Evolutionary conservation across 139 green algal genomes (phyloP).

Genomic region (Chlamydomonas sp.): DNA sequence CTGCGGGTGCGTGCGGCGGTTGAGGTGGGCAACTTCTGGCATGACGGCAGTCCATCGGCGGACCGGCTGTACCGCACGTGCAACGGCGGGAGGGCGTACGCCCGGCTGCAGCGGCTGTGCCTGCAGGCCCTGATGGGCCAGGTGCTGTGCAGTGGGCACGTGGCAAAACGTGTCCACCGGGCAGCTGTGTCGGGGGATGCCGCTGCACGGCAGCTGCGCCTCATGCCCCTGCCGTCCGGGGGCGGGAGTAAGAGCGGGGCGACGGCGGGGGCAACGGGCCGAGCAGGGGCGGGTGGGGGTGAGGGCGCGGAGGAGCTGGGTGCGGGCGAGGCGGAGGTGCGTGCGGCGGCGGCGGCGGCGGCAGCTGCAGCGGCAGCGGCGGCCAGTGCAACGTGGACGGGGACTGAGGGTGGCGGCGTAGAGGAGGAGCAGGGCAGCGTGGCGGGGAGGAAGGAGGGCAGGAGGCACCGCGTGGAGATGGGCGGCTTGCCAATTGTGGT

Average conservation of each 20-base stretch:
- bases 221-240: neutral
- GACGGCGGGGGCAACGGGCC: neutral
- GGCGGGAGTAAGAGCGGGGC: neutral
- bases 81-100: no score
- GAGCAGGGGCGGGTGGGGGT: neutral
- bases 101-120: constrained; percentile 4
- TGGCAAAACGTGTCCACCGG: constrained; percentile 6
- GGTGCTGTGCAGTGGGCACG: constrained; percentile 2
- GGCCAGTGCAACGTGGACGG: neutral
- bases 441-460: neutral
- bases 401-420: neutral
- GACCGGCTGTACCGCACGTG: no score
- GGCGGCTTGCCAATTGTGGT: no score
- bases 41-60: no score
- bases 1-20: no score
- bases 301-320: neutral
- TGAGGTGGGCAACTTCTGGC: no score
- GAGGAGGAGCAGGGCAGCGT: neutral
- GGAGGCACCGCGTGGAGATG: neutral
- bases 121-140: constrained; percentile 4
- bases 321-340: no score
- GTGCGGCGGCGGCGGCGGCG: no score
- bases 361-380: no score
- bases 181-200: constrained; percentile 1
- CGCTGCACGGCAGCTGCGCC: neutral